These are phyloP conservation scores for Blastobotrys indianensis DNA, from an alignment of 1,139 yeast species.

Conservation along the genomic window DNA sequence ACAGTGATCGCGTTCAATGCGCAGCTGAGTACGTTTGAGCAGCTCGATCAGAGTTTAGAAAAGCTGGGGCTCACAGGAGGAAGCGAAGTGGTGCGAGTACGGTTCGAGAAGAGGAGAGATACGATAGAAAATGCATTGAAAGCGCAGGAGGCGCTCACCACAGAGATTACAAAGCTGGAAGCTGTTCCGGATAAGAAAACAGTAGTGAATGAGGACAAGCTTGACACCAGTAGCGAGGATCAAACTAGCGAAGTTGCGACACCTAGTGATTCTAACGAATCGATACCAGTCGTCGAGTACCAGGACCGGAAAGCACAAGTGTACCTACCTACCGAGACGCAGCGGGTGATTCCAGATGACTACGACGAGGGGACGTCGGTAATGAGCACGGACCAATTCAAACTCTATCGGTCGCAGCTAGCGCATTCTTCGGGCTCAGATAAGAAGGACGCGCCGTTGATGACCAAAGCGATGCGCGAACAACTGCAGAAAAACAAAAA, in stretches of 20 bases:
- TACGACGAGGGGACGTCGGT: conserved; percentile 13
- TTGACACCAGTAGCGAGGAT: background rate
- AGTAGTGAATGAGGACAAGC: background rate
- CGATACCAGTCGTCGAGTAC: background rate
- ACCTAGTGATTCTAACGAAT: background rate
- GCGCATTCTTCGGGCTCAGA: conserved; percentile 21
- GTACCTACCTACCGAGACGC: conserved; percentile 17
- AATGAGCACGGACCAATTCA: conserved; percentile 22
- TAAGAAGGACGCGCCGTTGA: conserved; percentile 25
- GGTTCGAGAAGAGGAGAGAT: conserved; percentile 22
- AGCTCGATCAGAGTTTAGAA: conserved; percentile 21
- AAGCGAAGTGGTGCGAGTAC: conserved; percentile 23
- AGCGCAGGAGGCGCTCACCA: conserved; percentile 14
- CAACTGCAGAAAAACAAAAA: conserved; percentile 23
- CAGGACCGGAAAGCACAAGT: conserved; percentile 18
- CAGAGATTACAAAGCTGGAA: conserved; percentile 3
- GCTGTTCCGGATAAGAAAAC: background rate
- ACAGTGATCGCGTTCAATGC: conserved; percentile 25
- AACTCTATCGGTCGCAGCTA: conserved; percentile 24
- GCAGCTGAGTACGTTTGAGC: conserved; percentile 19
- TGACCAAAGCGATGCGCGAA: conserved; percentile 29
- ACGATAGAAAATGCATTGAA: conserved; percentile 22
- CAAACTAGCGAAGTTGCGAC: background rate
- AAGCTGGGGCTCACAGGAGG: conserved; percentile 26
- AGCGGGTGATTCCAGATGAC: conserved; percentile 15